phyloP scores from a whole-genome alignment of 2,329 filamentous ascomycete species.

The Penicillium sp. region DNA sequence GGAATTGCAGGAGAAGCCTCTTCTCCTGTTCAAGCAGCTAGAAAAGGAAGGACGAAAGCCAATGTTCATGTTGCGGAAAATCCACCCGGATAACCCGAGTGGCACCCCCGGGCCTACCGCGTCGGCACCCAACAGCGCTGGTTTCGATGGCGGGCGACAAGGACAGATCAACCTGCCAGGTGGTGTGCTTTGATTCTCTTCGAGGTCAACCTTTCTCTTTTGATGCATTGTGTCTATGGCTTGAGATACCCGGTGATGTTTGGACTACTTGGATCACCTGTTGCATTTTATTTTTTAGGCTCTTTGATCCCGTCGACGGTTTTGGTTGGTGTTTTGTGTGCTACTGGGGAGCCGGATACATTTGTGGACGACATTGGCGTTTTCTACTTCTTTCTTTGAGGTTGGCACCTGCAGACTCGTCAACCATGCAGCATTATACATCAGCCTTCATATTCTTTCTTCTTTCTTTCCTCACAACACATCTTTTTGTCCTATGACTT shows the following conservation, averaged over 20 bases:
- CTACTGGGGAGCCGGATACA: constrained; percentile 1
- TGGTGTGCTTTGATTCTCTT: constrained; percentile 29
- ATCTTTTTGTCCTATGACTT: constrained; percentile 2
- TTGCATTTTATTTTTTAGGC: constrained; percentile 4
- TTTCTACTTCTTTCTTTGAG: constrained; percentile 3
- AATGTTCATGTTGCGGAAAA: constrained; percentile 93
- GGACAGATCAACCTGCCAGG: constrained; percentile 35
- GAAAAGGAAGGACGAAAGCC: constrained; percentile 97
- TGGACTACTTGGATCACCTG: neutral
- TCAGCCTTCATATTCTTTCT: constrained; percentile 10
- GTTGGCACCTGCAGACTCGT: neutral
- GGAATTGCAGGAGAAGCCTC: constrained; percentile 83
- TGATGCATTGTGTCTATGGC: constrained; percentile 10
- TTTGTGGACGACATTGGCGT: constrained; percentile 7
- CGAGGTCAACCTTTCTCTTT: neutral
- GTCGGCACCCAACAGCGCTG: constrained; percentile 33
- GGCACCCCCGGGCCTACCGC: constrained; percentile 15
- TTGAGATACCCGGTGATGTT: constrained; percentile 16
- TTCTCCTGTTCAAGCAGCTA: constrained; percentile 95
- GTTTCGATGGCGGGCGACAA: constrained; percentile 27
- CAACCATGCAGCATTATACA: constrained; percentile 7
- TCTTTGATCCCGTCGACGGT: neutral
- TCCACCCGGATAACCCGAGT: constrained; percentile 44
- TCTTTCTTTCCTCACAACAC: constrained; percentile 1
- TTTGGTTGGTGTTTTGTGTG: constrained; percentile 8